phyloP scores from a whole-genome alignment of 768 basidiomycete genomes.

The Trichaptum fuscoviolaceum region DNA sequence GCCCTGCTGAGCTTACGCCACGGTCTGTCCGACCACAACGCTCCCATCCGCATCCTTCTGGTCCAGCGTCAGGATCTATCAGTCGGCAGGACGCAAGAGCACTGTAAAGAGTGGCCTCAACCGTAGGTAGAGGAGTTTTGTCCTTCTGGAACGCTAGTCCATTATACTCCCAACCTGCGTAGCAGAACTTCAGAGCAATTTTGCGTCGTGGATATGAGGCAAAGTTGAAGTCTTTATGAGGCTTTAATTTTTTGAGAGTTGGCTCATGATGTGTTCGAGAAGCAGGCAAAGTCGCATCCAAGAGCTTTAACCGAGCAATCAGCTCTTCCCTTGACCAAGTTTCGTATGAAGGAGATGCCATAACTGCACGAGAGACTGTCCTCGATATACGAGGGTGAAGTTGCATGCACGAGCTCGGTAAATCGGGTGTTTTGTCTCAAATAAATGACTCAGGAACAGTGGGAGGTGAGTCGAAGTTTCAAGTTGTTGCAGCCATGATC shows the following conservation, averaged over 20 bases:
- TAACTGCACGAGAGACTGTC: conserved; percentile 1
- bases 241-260: conserved; percentile 13
- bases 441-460: not conserved
- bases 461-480: not conserved
- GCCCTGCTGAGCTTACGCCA: conserved; percentile 91
- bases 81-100: conserved; percentile 75
- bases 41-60: conserved; percentile 87
- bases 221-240: conserved; percentile 50
- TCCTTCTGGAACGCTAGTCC: conserved; percentile 80
- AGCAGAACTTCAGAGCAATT: conserved; percentile 91
- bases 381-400: not conserved
- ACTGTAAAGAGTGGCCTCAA: conserved; percentile 80
- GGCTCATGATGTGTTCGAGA: conserved; percentile 10
- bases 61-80: conserved; percentile 65
- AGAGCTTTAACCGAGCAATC: conserved; percentile 53
- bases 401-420: not conserved
- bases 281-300: conserved; percentile 36
- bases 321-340: conserved; percentile 65
- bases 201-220: conserved; percentile 70
- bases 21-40: conserved; percentile 92
- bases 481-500: not conserved
- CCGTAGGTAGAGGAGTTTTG: conserved; percentile 76
- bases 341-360: conserved; percentile 34
- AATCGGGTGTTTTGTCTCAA: not conserved
- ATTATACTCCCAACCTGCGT: conserved; percentile 88